phyloP scores from a whole-genome alignment of 2,329 filamentous ascomycete species.

The Cladorrhinum sp. region DNA sequence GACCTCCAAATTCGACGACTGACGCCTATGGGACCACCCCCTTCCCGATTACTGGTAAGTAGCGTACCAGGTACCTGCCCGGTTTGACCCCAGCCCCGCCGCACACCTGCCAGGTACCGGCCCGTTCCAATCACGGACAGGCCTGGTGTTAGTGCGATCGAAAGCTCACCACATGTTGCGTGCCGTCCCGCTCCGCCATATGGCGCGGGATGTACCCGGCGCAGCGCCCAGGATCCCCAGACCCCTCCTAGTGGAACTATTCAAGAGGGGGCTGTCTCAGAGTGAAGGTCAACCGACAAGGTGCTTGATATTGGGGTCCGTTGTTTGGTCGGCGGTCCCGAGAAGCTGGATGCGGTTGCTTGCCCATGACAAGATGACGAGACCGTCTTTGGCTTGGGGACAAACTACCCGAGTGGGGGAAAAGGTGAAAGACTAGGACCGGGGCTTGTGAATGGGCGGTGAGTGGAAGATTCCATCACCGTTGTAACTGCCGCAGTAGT shows the following conservation, averaged over 20 bases:
- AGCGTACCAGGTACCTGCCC: neutral
- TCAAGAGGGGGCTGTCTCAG: neutral
- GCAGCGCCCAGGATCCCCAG: neutral
- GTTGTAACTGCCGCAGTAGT: conserved; percentile 1
- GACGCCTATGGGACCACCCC: neutral
- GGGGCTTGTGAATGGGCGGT: conserved; percentile 7
- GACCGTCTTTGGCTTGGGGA: no score
- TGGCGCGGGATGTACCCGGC: neutral
- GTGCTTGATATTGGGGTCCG: neutral
- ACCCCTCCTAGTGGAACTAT: neutral
- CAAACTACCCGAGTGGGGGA: neutral
- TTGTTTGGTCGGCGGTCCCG: neutral
- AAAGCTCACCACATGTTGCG: neutral
- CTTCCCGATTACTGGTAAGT: neutral
- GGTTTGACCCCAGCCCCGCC: neutral
- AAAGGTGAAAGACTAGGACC: neutral
- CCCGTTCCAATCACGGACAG: neutral
- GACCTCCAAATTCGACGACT: neutral
- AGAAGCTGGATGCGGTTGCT: neutral
- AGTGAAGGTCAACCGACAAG: neutral
- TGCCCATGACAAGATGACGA: neutral
- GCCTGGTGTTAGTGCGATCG: neutral
- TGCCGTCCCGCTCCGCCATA: neutral
- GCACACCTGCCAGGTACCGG: neutral
- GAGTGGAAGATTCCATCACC: neutral